phyloP scores from a whole-genome alignment of 108 stramenopile species.

The Cylindrotheca closterium region DNA sequence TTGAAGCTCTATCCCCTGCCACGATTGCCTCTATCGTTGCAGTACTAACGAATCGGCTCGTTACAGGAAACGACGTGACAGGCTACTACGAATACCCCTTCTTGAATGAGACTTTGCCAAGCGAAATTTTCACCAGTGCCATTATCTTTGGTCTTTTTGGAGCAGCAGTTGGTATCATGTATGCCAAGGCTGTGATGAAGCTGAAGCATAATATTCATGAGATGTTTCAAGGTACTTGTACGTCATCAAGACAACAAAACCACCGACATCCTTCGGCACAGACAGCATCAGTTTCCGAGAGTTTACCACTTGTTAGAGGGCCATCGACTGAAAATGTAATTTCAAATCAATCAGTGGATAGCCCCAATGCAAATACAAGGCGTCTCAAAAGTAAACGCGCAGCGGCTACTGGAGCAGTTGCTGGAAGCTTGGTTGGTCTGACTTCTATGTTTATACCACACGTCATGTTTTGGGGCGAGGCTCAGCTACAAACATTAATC shows the following conservation, averaged over 20 bases:
- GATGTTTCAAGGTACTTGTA: constrained; percentile 23
- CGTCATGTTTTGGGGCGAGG: constrained; percentile 66
- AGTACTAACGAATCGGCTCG: constrained; percentile 53
- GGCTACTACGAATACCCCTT: constrained; percentile 61
- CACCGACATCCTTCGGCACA: background rate
- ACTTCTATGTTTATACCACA: constrained; percentile 59
- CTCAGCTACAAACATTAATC: constrained; percentile 62
- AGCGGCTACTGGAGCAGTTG: constrained; percentile 38
- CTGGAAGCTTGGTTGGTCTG: constrained; percentile 42
- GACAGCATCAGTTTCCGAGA: background rate
- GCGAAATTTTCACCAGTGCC: constrained; percentile 46
- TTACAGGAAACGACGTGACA: constrained; percentile 46
- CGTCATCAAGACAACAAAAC: constrained; percentile 1
- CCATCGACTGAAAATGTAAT: background rate
- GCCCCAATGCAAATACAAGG: background rate
- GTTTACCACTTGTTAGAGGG: background rate
- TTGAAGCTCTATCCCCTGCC: constrained; percentile 57
- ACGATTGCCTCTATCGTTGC: constrained; percentile 61
- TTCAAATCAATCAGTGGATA: too few relatives aligned
- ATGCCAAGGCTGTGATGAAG: constrained; percentile 27
- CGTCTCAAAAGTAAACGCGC: constrained; percentile 32
- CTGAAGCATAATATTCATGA: constrained; percentile 40
- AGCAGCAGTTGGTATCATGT: constrained; percentile 38
- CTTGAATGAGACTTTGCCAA: constrained; percentile 41
- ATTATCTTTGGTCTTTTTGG: constrained; percentile 60